Evolutionary conservation across 2,329 filamentous ascomycete species (phyloP).

Genomic region (Nemania serpens): DNA sequence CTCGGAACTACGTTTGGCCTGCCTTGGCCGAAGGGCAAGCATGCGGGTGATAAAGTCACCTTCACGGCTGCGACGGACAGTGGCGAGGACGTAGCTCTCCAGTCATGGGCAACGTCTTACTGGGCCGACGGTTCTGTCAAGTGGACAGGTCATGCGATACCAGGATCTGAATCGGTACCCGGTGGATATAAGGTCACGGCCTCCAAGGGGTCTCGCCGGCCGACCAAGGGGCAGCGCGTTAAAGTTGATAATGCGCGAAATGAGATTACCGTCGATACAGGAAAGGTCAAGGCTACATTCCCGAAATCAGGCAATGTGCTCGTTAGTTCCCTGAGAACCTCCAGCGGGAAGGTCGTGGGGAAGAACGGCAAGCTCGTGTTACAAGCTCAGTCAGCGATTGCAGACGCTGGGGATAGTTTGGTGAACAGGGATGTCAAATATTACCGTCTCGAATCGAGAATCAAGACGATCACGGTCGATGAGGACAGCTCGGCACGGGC

Average conservation of each 20-base stretch:
- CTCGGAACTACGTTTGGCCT: slow-evolving; percentile 50
- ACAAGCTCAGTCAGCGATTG: slow-evolving; percentile 54
- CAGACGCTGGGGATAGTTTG: slow-evolving; percentile 47
- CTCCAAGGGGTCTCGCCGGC: slow-evolving; percentile 18
- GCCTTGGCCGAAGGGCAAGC: slow-evolving; percentile 49
- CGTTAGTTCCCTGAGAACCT: slow-evolving; percentile 47
- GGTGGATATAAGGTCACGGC: slow-evolving; percentile 51
- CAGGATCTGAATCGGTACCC: slow-evolving; percentile 46
- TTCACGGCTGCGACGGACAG: slow-evolving; percentile 42
- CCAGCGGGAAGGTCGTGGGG: slow-evolving; percentile 49
- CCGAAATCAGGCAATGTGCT: slow-evolving; percentile 49
- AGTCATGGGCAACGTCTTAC: slow-evolving; percentile 62
- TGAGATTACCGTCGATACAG: slow-evolving; percentile 49
- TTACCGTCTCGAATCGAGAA: slow-evolving; percentile 54
- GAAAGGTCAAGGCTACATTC: slow-evolving; percentile 49
- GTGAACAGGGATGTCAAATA: slow-evolving; percentile 45
- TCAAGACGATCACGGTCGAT: slow-evolving; percentile 56
- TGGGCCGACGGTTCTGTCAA: slow-evolving; percentile 66
- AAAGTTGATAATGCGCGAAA: slow-evolving; percentile 33
- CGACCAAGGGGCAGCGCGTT: slow-evolving; percentile 9
- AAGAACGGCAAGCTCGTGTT: slow-evolving; percentile 57
- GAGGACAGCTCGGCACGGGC: slow-evolving; percentile 48
- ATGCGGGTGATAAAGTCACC: slow-evolving; percentile 43
- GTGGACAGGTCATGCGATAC: slow-evolving; percentile 63
- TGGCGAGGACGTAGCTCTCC: slow-evolving; percentile 43